A percentile compares a stretch with the other conserved stretches of the same genome.
Conservation (phyloP, 2,329 filamentous ascomycete genomes). For the Trichoderma sp. region DNA sequence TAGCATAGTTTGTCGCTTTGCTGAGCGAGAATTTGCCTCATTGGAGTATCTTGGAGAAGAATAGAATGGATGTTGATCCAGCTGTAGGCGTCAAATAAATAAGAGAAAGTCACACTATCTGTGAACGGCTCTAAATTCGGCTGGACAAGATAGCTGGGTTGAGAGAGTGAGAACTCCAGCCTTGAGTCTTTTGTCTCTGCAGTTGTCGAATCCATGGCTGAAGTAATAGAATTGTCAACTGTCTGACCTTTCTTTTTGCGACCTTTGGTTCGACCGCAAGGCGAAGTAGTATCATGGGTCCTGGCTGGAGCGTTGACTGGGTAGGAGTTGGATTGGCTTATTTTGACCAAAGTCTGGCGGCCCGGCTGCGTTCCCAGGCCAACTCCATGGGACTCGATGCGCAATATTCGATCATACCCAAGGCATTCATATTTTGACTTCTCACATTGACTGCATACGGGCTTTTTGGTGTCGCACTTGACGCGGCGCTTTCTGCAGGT, state of each 20-base stretch:
- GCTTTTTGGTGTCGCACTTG: constrained; percentile 1
- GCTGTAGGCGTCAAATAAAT: constrained; percentile 18
- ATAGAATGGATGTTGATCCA: constrained; percentile 17
- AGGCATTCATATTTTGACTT: constrained; percentile 4
- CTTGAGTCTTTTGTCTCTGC: not conserved
- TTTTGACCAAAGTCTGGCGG: not conserved
- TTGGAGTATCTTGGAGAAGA: constrained; percentile 7
- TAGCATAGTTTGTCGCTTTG: constrained; percentile 10
- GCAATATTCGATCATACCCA: not conserved
- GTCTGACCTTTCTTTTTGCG: not conserved
- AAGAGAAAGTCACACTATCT: constrained; percentile 10
- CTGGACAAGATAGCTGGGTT: not conserved
- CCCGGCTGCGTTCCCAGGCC: not conserved
- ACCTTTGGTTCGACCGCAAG: not conserved
- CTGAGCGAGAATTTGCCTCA: constrained; percentile 10
- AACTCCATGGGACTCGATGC: not conserved
- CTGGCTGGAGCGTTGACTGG: not conserved
- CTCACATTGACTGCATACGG: not conserved
- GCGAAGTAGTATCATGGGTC: too few relatives aligned
- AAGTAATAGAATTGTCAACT: not conserved
- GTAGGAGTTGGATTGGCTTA: not conserved
- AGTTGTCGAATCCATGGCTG: not conserved
- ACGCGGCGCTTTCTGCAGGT: constrained; percentile 5
- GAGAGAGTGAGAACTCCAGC: not conserved
- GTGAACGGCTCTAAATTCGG: not conserved